These are phyloP conservation scores for Begonia fuchsioides DNA, from an alignment of 306 rosid genomes.

Conservation along the genomic window DNA sequence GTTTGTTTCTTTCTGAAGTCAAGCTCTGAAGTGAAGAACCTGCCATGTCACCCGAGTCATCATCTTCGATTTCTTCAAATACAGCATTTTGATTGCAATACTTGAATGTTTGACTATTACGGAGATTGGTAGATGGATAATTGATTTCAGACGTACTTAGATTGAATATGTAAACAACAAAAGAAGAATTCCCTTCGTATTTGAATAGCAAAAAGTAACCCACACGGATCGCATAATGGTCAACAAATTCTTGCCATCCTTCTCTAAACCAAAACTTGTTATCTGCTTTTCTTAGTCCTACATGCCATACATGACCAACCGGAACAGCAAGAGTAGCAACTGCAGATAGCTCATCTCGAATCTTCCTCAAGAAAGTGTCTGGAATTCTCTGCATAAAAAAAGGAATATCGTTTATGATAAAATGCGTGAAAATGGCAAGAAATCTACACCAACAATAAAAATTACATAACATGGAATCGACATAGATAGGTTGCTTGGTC, in stretches of 20 bases:
- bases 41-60: constrained; percentile 22
- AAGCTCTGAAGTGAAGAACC: constrained; percentile 23
- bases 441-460: too few relatives aligned
- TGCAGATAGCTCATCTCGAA: constrained; percentile 40
- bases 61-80: constrained; percentile 75
- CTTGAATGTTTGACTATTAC: constrained; percentile 25
- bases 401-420: too few relatives aligned
- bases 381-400: constrained; percentile 48
- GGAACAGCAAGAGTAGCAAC: constrained; percentile 45
- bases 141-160: constrained; percentile 55
- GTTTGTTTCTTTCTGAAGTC: constrained; percentile 29
- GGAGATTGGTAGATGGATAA: constrained; percentile 28
- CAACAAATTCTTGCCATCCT: constrained; percentile 72
- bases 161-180: constrained; percentile 48
- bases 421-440: too few relatives aligned
- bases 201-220: constrained; percentile 66
- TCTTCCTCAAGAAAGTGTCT: constrained; percentile 44
- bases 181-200: constrained; percentile 55
- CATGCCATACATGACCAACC: constrained; percentile 54
- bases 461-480: too few relatives aligned
- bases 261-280: constrained; percentile 43
- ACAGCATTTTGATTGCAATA: constrained; percentile 23
- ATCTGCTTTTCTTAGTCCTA: constrained; percentile 43
- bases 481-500: too few relatives aligned
- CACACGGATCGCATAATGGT: constrained; percentile 36